These are phyloP conservation scores for Talaromyces funiculosus DNA, from an alignment of 2,329 filamentous ascomycete genomes.

Conservation along the genomic window DNA sequence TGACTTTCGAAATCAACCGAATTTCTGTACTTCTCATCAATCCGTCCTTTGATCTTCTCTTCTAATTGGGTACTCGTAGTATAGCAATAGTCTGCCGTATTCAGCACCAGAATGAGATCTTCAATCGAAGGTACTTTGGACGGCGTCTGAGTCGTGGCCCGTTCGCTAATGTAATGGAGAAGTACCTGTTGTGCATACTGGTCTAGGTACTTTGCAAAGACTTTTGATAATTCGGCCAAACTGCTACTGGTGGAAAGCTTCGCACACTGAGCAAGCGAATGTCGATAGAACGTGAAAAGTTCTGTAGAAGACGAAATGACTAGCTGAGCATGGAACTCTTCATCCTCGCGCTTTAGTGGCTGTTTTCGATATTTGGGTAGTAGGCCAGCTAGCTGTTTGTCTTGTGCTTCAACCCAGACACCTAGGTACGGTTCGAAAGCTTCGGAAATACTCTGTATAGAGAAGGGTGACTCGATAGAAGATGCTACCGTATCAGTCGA, in stretches of 20 bases:
- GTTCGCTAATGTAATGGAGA: conserved; percentile 62
- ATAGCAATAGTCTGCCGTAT: conserved; percentile 97
- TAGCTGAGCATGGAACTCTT: conserved; percentile 84
- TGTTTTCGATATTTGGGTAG: conserved; percentile 85
- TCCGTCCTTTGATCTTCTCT: conserved; percentile 85
- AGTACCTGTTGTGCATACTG: conserved; percentile 93
- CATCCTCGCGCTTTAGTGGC: conserved; percentile 71
- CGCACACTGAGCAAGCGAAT: conserved; percentile 87
- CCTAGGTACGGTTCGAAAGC: conserved; percentile 97
- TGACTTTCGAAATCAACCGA: conserved; percentile 87
- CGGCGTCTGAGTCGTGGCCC: conserved; percentile 50
- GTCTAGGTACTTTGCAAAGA: conserved; percentile 87
- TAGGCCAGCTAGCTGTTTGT: conserved; percentile 74
- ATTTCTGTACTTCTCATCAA: conserved; percentile 69
- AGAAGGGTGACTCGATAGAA: conserved; percentile 70
- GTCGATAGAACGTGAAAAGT: conserved; percentile 93
- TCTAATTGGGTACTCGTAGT: conserved; percentile 87
- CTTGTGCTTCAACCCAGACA: conserved; percentile 94
- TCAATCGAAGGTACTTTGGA: conserved; percentile 54
- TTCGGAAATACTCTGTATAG: conserved; percentile 87
- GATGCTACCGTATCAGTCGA: conserved; percentile 89
- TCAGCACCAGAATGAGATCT: conserved; percentile 79
- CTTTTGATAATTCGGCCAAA: conserved; percentile 75
- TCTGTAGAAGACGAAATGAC: conserved; percentile 94
- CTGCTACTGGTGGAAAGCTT: conserved; percentile 90